Conservation (phyloP, 129 eudicot species). For the Smallanthus sonchifolius region DNA sequence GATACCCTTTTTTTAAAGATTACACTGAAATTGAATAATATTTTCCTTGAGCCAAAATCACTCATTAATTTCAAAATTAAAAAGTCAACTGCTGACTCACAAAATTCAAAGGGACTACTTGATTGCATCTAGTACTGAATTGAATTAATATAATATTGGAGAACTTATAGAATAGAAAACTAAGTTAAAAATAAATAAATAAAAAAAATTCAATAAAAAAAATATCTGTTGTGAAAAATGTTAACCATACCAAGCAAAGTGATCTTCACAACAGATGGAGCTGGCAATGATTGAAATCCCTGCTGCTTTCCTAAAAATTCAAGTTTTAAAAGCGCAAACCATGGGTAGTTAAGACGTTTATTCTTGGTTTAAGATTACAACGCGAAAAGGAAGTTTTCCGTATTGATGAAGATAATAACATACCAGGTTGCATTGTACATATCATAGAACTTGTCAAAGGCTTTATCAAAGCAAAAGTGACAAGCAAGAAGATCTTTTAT, state of each 20-base stretch:
- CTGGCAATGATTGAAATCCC: conserved; percentile 69
- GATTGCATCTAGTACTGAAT: not conserved
- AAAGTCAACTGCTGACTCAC: not conserved
- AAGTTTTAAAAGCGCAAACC: not conserved
- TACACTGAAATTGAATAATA: not conserved
- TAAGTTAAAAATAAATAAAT: not conserved
- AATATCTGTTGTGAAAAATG: not conserved
- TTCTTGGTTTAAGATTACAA: not conserved
- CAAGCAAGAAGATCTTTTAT: conserved; percentile 92
- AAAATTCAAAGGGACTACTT: not conserved
- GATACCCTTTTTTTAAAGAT: not conserved
- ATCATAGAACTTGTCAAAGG: conserved; percentile 89
- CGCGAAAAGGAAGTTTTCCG: not conserved
- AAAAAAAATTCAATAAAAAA: not conserved
- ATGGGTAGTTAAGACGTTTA: not conserved
- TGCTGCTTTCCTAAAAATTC: conserved; percentile 61
- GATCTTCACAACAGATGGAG: conserved; percentile 93
- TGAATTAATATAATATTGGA: not conserved
- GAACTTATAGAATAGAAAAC: not conserved
- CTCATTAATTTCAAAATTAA: not conserved
- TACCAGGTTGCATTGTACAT: conserved; percentile 88
- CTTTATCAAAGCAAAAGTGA: conserved; percentile 80
- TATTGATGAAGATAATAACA: conserved; percentile 8
- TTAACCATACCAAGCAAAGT: conserved; percentile 69
- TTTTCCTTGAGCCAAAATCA: not conserved